phyloP scores from a whole-genome alignment of 2,329 filamentous ascomycete genomes.

The Huntiella bhutanensis region DNA sequence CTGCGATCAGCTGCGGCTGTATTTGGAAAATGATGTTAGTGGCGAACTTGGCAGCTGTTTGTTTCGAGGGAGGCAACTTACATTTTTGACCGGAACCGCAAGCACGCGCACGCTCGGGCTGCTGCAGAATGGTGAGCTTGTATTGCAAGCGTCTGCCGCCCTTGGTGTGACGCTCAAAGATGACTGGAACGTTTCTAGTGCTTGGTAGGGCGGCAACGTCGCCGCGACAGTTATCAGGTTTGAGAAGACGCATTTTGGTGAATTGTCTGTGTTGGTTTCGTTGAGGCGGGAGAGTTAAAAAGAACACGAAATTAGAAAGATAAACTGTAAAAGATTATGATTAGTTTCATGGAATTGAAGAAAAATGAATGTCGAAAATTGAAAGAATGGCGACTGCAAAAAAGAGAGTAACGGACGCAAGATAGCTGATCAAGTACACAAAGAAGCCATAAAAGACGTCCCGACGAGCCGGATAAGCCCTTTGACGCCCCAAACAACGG shows the following conservation, averaged over 20 bases:
- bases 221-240: constrained; percentile 4
- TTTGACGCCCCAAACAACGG: too few species aligned
- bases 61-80: constrained; percentile 26
- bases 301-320: too few species aligned
- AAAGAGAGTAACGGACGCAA: too few species aligned
- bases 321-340: too few species aligned
- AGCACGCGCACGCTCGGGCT: constrained; percentile 82
- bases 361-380: too few species aligned
- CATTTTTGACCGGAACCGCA: constrained; percentile 93
- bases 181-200: constrained; percentile 1
- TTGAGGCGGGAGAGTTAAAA: too few species aligned
- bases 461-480: too few species aligned
- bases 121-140: constrained; percentile 69
- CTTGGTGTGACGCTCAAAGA: constrained; percentile 34
- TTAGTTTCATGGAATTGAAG: too few species aligned
- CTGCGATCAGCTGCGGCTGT: constrained; percentile 69
- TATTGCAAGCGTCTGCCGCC: constrained; percentile 67
- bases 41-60: neutral
- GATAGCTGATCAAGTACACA: too few species aligned
- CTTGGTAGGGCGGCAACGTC: neutral
- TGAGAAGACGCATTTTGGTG: constrained; percentile 8
- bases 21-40: neutral
- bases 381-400: too few species aligned
- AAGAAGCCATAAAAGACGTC: too few species aligned
- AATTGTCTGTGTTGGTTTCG: too few species aligned